A percentile compares a stretch with the other conserved stretches of the same genome.
Conservation (phyloP, 768 basidiomycete species). For the Tremella mesenterica region DNA sequence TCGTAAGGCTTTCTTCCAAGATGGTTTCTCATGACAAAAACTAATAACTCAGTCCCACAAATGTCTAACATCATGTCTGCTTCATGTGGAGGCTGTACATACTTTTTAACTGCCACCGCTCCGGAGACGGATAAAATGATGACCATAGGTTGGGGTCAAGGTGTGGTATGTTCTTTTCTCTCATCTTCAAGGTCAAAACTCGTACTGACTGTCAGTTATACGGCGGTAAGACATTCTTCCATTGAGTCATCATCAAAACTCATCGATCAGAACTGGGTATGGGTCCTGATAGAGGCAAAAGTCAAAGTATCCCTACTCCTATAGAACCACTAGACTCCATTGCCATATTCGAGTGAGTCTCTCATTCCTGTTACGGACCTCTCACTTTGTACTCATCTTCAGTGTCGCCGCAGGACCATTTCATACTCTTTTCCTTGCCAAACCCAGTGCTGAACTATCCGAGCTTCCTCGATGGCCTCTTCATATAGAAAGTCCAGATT, state of each 20-base stretch:
- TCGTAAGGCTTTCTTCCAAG: slow-evolving; percentile 53
- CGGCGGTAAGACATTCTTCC: slow-evolving; percentile 13
- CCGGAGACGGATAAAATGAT: slow-evolving; percentile 67
- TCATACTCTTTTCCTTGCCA: slow-evolving; percentile 72
- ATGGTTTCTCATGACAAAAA: too few relatives aligned
- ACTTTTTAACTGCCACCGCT: slow-evolving; percentile 62
- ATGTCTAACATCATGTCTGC: too few relatives aligned
- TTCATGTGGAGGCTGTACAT: slow-evolving; percentile 76
- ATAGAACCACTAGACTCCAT: slow-evolving; percentile 66
- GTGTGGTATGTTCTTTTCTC: slow-evolving; percentile 14
- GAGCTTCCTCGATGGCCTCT: slow-evolving; percentile 60
- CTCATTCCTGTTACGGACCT: too few relatives aligned
- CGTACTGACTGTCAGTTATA: slow-evolving; percentile 35
- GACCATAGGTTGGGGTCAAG: slow-evolving; percentile 56
- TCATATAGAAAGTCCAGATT: slow-evolving; percentile 58
- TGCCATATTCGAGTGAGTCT: slow-evolving; percentile 62
- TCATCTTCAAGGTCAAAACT: too few relatives aligned
- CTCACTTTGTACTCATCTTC: neutral
- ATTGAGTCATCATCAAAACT: neutral
- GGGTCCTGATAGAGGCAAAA: slow-evolving; percentile 50
- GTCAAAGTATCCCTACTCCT: slow-evolving; percentile 50
- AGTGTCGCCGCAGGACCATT: slow-evolving; percentile 81
- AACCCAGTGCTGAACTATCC: slow-evolving; percentile 61
- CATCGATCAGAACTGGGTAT: slow-evolving; percentile 35
- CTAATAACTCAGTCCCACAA: too few relatives aligned